Base-by-base conservation (phyloP, 139 green algal genomes). In the Limnomonas spitsbergensis region DNA sequence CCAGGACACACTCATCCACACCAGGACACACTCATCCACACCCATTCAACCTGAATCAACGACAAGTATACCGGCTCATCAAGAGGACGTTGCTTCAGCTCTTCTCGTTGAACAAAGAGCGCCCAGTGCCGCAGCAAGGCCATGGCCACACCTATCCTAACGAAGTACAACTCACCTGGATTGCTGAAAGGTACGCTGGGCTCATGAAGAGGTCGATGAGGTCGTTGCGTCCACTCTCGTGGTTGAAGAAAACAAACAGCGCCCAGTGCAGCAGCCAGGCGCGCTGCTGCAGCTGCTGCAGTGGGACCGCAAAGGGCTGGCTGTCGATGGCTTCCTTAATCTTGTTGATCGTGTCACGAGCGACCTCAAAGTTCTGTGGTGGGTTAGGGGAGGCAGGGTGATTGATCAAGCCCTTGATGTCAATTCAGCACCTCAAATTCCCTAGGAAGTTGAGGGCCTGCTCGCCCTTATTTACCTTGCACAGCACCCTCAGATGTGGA, bases 161-260 rank as follows among this genome's bases (percentile, higher is more conserved):
- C 75, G 69, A 4, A 40, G 75, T 40, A 53, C 47, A 35, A 78
- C 80, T 47, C 85, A 76, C 71, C n/a, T 90, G 84, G 68, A 92
- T 90, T 53, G 91, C 91, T 34, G 89, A 88, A 29, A 93, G 75
- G 79, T 95, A 95, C 34, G 85, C 72, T 31, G 97, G 94, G 81
- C 95, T 53, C 66, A 99, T 88, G 88, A 98, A 98, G 4, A 99
- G 85, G 86, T 99, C 96, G 32, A 99, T 92, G 70, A 99, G 92
- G 40, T 86, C 81, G 84, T 97, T 96, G 71, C 92, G 85, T 24
- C 96, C 96, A 78, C 95, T 97, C 76, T 98, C 93, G 80, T 96
- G 91, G 90, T 99, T 98, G 89, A 97, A 99, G 90, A 98, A 98
- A 36, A 99, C 91, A 81, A 97, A 99, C 26, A 99, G 88, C 4